These are phyloP conservation scores for Myxozyma kluyveri DNA, from an alignment of 805 yeast genomes.

Conservation along the genomic window DNA sequence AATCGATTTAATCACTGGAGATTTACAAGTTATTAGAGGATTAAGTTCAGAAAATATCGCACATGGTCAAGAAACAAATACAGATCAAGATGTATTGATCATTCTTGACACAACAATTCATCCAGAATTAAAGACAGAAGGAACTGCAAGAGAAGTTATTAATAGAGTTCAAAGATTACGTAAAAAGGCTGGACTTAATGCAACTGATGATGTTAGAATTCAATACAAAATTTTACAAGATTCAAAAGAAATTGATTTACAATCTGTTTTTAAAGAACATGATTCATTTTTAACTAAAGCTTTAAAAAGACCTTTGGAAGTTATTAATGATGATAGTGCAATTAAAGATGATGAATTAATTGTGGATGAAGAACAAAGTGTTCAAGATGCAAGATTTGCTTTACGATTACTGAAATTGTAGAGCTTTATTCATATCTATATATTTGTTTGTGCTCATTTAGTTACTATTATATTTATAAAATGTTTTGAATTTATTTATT, in stretches of 20 bases:
- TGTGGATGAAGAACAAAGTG: slow-evolving; percentile 83
- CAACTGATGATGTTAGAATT: slow-evolving; percentile 91
- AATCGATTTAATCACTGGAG: slow-evolving; percentile 81
- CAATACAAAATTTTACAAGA: slow-evolving; percentile 65
- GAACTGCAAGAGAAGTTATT: slow-evolving; percentile 91
- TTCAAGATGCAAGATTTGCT: slow-evolving; percentile 31
- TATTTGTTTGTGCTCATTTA: no score
- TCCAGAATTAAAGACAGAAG: slow-evolving; percentile 87
- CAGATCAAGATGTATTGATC: slow-evolving; percentile 84
- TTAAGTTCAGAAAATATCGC: slow-evolving; percentile 55
- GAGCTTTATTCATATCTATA: no score
- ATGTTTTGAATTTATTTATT: no score
- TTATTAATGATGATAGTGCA: slow-evolving; percentile 46
- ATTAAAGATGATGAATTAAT: slow-evolving; percentile 47
- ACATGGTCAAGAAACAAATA: slow-evolving; percentile 79
- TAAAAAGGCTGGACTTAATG: slow-evolving; percentile 91
- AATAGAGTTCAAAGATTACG: slow-evolving; percentile 97
- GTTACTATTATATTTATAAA: no score
- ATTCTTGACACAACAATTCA: slow-evolving; percentile 84
- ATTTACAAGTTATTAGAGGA: slow-evolving; percentile 85
- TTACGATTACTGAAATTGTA: slow-evolving; percentile 31
- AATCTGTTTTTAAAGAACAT: slow-evolving; percentile 60
- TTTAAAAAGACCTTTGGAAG: slow-evolving; percentile 62
- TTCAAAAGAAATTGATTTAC: slow-evolving; percentile 63
- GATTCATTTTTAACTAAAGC: slow-evolving; percentile 69